A percentile compares a stretch with the other conserved stretches of the same genome.
Conservation (phyloP, 2,329 filamentous ascomycete species). For the Pseudofabraea citricarpa region DNA sequence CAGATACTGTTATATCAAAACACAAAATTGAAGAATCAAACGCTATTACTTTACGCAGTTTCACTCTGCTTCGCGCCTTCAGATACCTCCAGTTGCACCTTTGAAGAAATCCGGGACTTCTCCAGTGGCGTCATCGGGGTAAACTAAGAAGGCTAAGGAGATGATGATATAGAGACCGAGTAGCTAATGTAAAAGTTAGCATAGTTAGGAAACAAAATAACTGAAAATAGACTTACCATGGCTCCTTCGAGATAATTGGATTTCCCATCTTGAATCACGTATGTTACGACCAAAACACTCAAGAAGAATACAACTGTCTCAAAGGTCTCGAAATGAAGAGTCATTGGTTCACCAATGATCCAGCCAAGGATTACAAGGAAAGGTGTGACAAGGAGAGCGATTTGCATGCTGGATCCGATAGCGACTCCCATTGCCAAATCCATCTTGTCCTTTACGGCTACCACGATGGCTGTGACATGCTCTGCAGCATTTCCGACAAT, state of each 20-base stretch:
- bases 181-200: slow-evolving; percentile 43
- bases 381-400: slow-evolving; percentile 71
- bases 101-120: background rate
- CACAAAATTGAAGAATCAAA: background rate
- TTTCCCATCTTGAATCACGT: slow-evolving; percentile 74
- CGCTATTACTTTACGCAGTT: too few species aligned
- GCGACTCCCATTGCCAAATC: slow-evolving; percentile 73
- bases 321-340: slow-evolving; percentile 75
- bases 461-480: slow-evolving; percentile 76
- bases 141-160: slow-evolving; percentile 55
- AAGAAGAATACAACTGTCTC: slow-evolving; percentile 75
- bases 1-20: too few species aligned
- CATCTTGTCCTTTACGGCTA: slow-evolving; percentile 74
- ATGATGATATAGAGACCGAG: slow-evolving; percentile 49
- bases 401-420: slow-evolving; percentile 78
- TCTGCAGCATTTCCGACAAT: slow-evolving; percentile 79
- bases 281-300: slow-evolving; percentile 70
- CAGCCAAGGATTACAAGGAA: slow-evolving; percentile 64
- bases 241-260: slow-evolving; percentile 81
- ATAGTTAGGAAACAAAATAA: background rate
- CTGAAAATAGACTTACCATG: slow-evolving; percentile 48
- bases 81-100: too few species aligned
- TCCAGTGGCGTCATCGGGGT: slow-evolving; percentile 43
- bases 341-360: slow-evolving; percentile 61
- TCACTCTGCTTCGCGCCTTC: too few species aligned